Conservation (phyloP, 2,329 filamentous ascomycete genomes). For the Aureobasidium sp. region DNA sequence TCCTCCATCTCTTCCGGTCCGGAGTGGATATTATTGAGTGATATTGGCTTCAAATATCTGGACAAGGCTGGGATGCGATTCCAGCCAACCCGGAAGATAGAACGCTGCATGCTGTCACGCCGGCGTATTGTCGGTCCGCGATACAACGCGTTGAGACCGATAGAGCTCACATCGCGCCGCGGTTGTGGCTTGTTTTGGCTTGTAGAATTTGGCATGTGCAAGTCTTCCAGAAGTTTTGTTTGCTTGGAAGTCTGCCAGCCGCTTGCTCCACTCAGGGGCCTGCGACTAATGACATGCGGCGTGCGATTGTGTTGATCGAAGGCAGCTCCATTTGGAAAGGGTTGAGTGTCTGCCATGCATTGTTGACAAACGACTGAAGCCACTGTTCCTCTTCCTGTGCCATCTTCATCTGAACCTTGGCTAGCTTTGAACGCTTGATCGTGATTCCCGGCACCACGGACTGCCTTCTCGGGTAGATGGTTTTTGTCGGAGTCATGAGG, state of each 20-base stretch:
- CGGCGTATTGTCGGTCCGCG: background rate
- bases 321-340: slow-evolving; percentile 8
- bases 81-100: background rate
- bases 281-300: slow-evolving; percentile 11
- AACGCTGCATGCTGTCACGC: background rate
- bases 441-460: slow-evolving; percentile 24
- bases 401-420: slow-evolving; percentile 39
- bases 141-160: background rate
- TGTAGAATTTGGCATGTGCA: slow-evolving; percentile 1
- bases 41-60: background rate
- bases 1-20: background rate
- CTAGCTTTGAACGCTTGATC: slow-evolving; percentile 37
- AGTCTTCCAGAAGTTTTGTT: background rate
- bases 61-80: background rate
- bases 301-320: slow-evolving; percentile 8
- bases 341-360: slow-evolving; percentile 35
- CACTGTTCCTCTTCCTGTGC: slow-evolving; percentile 38
- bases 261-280: slow-evolving; percentile 10
- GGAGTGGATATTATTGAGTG: background rate
- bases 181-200: background rate
- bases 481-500: slow-evolving; percentile 14
- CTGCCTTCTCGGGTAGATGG: slow-evolving; percentile 11
- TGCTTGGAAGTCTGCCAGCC: background rate
- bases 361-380: slow-evolving; percentile 36
- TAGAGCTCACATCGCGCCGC: background rate